A percentile compares a stretch with the other conserved stretches of the same genome.
These are phyloP conservation scores for Castanea mollissima DNA, from an alignment of 306 rosid species.

Conservation along the genomic window DNA sequence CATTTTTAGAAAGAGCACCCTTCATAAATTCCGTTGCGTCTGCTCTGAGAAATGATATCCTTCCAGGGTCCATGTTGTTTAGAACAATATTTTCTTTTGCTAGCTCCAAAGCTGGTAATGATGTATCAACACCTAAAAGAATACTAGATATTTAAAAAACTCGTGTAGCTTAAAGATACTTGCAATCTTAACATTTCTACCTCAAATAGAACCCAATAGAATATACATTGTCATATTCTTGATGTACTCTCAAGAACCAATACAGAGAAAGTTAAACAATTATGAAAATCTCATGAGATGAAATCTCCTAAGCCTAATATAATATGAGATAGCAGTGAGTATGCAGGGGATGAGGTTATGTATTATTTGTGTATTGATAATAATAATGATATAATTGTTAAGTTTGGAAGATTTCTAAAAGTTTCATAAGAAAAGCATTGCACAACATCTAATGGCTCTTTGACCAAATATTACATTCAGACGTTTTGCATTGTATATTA, in stretches of 20 bases:
- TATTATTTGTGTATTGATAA: not conserved
- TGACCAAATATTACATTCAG: not conserved
- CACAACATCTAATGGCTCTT: not conserved
- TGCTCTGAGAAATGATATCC: conserved; percentile 66
- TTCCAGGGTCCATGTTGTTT: conserved; percentile 69
- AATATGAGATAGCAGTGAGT: not conserved
- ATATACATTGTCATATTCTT: not conserved
- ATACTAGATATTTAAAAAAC: conserved; percentile 12
- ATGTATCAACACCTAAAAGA: conserved; percentile 69
- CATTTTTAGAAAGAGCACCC: conserved; percentile 66
- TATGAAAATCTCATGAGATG: not conserved
- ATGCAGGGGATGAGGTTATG: not conserved
- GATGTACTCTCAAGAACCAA: not conserved
- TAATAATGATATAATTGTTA: not conserved
- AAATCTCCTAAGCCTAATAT: not conserved
- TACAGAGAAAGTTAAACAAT: not conserved
- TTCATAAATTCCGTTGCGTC: conserved; percentile 83
- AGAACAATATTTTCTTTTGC: conserved; percentile 80
- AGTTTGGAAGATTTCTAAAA: no score
- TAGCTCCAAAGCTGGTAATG: conserved; percentile 74
- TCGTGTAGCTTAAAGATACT: conserved; percentile 4
- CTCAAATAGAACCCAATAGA: not conserved
- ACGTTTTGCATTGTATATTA: not conserved
- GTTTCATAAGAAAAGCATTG: no score
- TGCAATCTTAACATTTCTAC: conserved; percentile 1